Conservation (phyloP, 2,329 filamentous ascomycete species). For the Fusarium sarcochroum region DNA sequence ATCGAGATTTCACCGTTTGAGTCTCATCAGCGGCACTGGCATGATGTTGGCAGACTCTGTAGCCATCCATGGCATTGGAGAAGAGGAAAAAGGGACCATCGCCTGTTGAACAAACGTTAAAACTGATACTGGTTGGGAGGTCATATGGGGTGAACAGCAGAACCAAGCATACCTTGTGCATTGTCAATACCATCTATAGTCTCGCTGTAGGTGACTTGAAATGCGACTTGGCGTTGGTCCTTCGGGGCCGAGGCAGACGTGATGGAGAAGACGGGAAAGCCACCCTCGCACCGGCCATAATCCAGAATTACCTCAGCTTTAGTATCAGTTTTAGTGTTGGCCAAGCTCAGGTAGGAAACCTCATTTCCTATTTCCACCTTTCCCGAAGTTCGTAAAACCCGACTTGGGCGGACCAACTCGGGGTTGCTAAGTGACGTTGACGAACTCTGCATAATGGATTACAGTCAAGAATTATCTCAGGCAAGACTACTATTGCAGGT, state of each 20-base stretch:
- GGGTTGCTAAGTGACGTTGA: too few species aligned
- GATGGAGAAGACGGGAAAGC: conserved; percentile 2
- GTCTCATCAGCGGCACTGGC: neutral
- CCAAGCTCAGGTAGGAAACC: neutral
- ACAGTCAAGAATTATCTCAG: too few species aligned
- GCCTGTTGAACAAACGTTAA: neutral
- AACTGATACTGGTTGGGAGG: too few species aligned
- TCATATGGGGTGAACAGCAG: accelerated
- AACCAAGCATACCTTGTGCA: neutral
- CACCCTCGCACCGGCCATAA: conserved; percentile 11
- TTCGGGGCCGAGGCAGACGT: neutral
- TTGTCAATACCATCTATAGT: neutral
- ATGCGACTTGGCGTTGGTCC: neutral
- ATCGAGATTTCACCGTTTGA: neutral
- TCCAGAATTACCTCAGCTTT: conserved; percentile 2
- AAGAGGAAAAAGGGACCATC: conserved; percentile 20
- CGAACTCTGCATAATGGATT: neutral
- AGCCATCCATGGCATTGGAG: conserved; percentile 13
- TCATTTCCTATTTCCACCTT: accelerated
- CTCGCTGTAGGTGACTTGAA: conserved; percentile 8
- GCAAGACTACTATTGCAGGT: too few species aligned
- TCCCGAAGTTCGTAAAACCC: neutral
- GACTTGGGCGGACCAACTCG: neutral
- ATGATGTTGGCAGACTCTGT: neutral
- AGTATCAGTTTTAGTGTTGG: accelerated